These are phyloP conservation scores for Aspergillus taichungensis DNA, from an alignment of 495 filamentous ascomycete species.

Conservation along the genomic window DNA sequence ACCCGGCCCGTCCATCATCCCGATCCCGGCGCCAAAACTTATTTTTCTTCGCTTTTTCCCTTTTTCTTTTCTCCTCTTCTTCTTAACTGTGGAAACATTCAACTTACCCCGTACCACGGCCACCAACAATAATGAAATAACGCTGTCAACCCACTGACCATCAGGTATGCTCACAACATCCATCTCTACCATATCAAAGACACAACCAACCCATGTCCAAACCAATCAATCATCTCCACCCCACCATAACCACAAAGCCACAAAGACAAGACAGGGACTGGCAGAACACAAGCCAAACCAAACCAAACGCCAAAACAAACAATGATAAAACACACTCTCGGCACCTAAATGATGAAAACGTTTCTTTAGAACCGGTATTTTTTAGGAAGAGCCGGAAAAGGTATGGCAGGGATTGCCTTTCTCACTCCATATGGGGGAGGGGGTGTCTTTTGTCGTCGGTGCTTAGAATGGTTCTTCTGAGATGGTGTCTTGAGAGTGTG, in stretches of 20 bases:
- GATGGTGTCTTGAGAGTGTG: slow-evolving; percentile 8
- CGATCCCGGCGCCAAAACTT: neutral
- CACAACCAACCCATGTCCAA: neutral
- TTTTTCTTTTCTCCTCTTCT: neutral
- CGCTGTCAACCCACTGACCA: too few species aligned
- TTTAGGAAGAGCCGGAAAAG: slow-evolving; percentile 49
- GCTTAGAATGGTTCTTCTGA: slow-evolving; percentile 48
- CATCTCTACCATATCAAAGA: neutral
- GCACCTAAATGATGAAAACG: slow-evolving; percentile 36
- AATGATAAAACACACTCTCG: slow-evolving; percentile 10
- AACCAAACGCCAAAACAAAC: slow-evolving; percentile 4
- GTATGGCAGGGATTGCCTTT: slow-evolving; percentile 28
- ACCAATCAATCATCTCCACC: neutral
- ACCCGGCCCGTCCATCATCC: slow-evolving; percentile 1
- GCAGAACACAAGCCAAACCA: neutral
- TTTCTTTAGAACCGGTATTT: slow-evolving; percentile 33
- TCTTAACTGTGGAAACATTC: neutral
- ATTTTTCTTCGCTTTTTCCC: neutral
- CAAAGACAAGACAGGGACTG: too few species aligned
- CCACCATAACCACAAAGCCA: too few species aligned
- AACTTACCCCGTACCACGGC: too few species aligned
- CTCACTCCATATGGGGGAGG: neutral
- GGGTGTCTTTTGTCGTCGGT: slow-evolving; percentile 31
- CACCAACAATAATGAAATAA: neutral
- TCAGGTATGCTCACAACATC: neutral